A percentile compares a stretch with the other conserved stretches of the same genome.
phyloP scores from a whole-genome alignment of 768 basidiomycete genomes.

The Boletus sp. region DNA sequence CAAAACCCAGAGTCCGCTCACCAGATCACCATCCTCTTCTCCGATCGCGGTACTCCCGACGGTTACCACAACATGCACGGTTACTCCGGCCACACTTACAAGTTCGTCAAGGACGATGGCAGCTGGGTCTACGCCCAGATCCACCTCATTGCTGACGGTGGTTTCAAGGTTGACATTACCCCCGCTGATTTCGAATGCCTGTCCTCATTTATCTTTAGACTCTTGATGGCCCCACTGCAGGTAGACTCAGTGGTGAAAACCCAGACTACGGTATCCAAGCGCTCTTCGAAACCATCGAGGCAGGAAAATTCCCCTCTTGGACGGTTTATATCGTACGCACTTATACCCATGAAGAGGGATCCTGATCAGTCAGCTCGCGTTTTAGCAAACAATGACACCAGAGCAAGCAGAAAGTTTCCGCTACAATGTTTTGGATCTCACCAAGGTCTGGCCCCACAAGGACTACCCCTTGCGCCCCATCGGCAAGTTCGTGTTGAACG shows the following conservation, averaged over 20 bases:
- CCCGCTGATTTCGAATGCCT: not conserved
- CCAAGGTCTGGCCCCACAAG: constrained; percentile 88
- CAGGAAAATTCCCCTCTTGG: constrained; percentile 80
- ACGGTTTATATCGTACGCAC: constrained; percentile 76
- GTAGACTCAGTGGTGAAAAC: constrained; percentile 65
- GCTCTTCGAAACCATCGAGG: constrained; percentile 81
- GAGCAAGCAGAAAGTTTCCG: constrained; percentile 89
- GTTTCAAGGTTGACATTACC: constrained; percentile 61
- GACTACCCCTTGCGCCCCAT: constrained; percentile 87
- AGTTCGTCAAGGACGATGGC: constrained; percentile 83
- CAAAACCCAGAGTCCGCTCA: constrained; percentile 89
- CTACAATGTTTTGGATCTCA: constrained; percentile 88
- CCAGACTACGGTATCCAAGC: constrained; percentile 82
- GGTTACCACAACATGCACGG: constrained; percentile 88
- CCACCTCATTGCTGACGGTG: constrained; percentile 75
- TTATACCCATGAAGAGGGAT: not conserved
- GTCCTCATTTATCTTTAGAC: constrained; percentile 44
- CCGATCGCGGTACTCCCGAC: constrained; percentile 93
- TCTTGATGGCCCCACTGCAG: constrained; percentile 65
- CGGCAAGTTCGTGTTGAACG: constrained; percentile 80
- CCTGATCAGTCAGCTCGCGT: constrained; percentile 11
- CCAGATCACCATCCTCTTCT: constrained; percentile 87
- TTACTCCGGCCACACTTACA: constrained; percentile 91
- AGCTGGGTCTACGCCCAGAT: constrained; percentile 86
- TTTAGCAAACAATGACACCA: constrained; percentile 87